These are phyloP conservation scores for Jamesozyma lodderae DNA, from an alignment of 805 yeast species.

Conservation along the genomic window DNA sequence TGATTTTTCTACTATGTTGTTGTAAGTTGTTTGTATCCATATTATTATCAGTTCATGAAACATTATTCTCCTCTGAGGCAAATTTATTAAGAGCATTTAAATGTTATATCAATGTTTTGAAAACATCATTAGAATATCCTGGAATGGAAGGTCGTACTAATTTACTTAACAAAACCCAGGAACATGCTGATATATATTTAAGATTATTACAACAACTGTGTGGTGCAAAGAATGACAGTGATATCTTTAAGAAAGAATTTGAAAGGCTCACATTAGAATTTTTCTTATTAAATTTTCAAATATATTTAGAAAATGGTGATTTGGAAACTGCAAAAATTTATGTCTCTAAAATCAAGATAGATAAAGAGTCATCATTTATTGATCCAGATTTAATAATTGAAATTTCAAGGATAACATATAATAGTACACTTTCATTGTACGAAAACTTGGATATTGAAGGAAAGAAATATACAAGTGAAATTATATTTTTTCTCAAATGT, in stretches of 20 bases:
- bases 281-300: constrained; percentile 28
- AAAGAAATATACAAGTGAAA: neutral
- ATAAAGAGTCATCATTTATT: constrained; percentile 7
- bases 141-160: neutral
- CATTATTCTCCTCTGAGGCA: constrained; percentile 11
- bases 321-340: constrained; percentile 31
- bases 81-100: constrained; percentile 25
- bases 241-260: constrained; percentile 6
- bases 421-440: constrained; percentile 8
- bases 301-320: constrained; percentile 27
- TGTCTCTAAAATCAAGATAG: constrained; percentile 25
- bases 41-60: constrained; percentile 28
- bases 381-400: constrained; percentile 22
- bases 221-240: constrained; percentile 2
- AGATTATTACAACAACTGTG: constrained; percentile 16
- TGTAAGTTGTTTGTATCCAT: constrained; percentile 28
- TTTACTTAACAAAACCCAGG: constrained; percentile 21
- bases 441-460: neutral
- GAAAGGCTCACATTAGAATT: constrained; percentile 22
- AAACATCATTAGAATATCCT: constrained; percentile 22
- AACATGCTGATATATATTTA: constrained; percentile 23
- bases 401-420: constrained; percentile 29
- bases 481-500: constrained; percentile 16
- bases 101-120: constrained; percentile 28
- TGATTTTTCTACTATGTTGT: constrained; percentile 8